These are phyloP conservation scores for Chlorophyllum brunneum DNA, from an alignment of 768 basidiomycete species.

Conservation along the genomic window DNA sequence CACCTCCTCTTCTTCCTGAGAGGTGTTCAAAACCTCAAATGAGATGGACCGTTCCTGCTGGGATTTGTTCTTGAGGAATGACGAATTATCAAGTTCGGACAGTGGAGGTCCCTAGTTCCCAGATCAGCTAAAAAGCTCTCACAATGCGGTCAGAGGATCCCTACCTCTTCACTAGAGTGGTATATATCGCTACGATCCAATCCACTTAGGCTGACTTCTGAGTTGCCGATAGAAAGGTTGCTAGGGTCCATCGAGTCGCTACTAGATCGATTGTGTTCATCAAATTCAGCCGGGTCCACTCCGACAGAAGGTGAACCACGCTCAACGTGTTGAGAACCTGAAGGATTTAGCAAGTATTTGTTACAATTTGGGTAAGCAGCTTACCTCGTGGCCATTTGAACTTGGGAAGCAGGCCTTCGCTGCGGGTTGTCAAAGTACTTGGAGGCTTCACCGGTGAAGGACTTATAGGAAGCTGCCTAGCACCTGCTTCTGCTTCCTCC, in stretches of 20 bases:
- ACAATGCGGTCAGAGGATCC: background rate
- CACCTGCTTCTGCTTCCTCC: slow-evolving; percentile 25
- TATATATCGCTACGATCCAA: slow-evolving; percentile 6
- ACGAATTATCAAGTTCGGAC: slow-evolving; percentile 1
- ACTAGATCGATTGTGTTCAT: slow-evolving; percentile 16
- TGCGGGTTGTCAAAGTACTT: slow-evolving; percentile 5
- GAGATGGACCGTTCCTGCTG: background rate
- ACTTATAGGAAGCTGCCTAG: slow-evolving; percentile 28
- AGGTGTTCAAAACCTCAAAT: background rate
- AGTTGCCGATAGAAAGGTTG: slow-evolving; percentile 27
- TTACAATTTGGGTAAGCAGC: background rate
- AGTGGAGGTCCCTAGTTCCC: slow-evolving; percentile 1
- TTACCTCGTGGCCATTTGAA: slow-evolving; percentile 26
- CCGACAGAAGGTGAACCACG: slow-evolving; percentile 17
- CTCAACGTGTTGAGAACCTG: slow-evolving; percentile 12
- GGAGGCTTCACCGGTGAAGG: slow-evolving; percentile 35
- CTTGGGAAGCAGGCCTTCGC: slow-evolving; percentile 29
- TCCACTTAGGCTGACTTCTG: slow-evolving; percentile 23
- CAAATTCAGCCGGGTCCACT: slow-evolving; percentile 23
- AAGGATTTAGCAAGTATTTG: slow-evolving; percentile 10
- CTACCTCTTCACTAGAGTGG: slow-evolving; percentile 9
- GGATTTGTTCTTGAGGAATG: slow-evolving; percentile 2
- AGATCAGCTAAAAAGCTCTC: background rate
- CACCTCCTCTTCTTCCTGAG: slow-evolving; percentile 1
- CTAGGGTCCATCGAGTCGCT: slow-evolving; percentile 25